Evolutionary conservation across 257 asterid species (phyloP), one percentile per base, ranked within the genome.

Genomic region (Vinca minor): DNA sequence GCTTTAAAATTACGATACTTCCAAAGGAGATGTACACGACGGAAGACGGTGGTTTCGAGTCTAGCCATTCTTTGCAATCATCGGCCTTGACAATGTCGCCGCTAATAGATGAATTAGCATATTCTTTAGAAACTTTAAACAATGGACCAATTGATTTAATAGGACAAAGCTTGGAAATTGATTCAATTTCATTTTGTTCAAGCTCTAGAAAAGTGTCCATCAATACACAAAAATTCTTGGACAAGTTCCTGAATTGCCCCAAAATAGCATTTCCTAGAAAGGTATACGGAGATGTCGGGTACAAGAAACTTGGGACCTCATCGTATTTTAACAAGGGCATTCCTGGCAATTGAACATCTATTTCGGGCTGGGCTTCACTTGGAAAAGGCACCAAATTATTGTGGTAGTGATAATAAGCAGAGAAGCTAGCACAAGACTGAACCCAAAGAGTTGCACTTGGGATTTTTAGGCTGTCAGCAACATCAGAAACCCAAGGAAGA

Each of bases 1-100:
- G 94, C 52, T 58, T 62, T 85, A 88, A 36, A 2, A 62, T 54
- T 0, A 87, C 96, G 3, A 84, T 17, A 11, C 88, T 87, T 18
- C 97, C 97, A 28, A 91, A 87, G 15, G 96, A 91, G 23, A 91
- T 65, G 78, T 91, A 87, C 20, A 83, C 95, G 36, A 91, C 97
- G 15, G 91, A 55, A 4, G 81, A 70, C 23, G 58, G 50, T 8
- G 84, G 73, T 49, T 76, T 81, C 0, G 90, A 56, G 62, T 87
- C 91, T 0, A 91, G 78, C 90, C 90, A 87, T 8, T 63, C 84
- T 4, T 73, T 28, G 14, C 94, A 83, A 11, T 71, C 62, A 49
- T 85, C 94, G 1, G 80, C 80, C 3, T 72, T 60, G 14, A 56
- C 56, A 2, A 85, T 73, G 46, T 91, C 90, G 0, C 61, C 93